Conservation (phyloP, 1,139 yeast species). For the Saccharomyces hybrid region DNA sequence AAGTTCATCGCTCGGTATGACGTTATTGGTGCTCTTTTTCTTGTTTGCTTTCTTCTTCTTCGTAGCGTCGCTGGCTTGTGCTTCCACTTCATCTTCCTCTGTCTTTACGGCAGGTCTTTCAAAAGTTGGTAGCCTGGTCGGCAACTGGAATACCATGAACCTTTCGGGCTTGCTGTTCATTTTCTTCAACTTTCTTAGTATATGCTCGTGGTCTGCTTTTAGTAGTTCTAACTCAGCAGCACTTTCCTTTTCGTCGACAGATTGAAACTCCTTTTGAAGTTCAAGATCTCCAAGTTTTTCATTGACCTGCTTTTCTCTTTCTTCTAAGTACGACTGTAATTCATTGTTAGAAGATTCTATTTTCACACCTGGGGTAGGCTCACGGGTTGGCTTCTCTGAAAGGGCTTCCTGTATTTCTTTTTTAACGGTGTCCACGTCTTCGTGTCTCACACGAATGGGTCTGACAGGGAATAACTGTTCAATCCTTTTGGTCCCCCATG, state of each 20-base stretch:
- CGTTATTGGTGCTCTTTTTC: slow-evolving; percentile 5
- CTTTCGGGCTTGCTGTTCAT: slow-evolving; percentile 35
- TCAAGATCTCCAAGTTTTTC: neutral
- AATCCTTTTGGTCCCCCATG: slow-evolving; percentile 28
- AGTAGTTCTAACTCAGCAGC: slow-evolving; percentile 30
- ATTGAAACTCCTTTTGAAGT: slow-evolving; percentile 7
- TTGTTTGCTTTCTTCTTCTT: slow-evolving; percentile 7
- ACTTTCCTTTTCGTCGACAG: slow-evolving; percentile 31
- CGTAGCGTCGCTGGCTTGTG: slow-evolving; percentile 4
- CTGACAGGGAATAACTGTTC: slow-evolving; percentile 45
- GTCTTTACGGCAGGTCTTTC: slow-evolving; percentile 21
- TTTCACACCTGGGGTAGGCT: slow-evolving; percentile 25
- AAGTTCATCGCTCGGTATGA: slow-evolving; percentile 19
- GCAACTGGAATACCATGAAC: slow-evolving; percentile 62
- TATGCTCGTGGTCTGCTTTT: slow-evolving; percentile 34
- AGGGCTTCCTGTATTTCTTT: slow-evolving; percentile 22
- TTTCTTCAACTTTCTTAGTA: slow-evolving; percentile 28
- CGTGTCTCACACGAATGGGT: slow-evolving; percentile 40
- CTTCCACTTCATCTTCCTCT: slow-evolving; percentile 13
- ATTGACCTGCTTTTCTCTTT: neutral
- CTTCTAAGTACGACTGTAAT: slow-evolving; percentile 4
- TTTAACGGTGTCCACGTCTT: slow-evolving; percentile 27
- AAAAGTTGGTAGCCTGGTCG: slow-evolving; percentile 57
- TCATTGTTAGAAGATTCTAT: slow-evolving; percentile 19
- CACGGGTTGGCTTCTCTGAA: slow-evolving; percentile 26